A percentile compares a stretch with the other conserved stretches of the same genome.
These are phyloP conservation scores for Rhynchosporium graminicola DNA, from an alignment of 2,329 filamentous ascomycete species.

Conservation along the genomic window DNA sequence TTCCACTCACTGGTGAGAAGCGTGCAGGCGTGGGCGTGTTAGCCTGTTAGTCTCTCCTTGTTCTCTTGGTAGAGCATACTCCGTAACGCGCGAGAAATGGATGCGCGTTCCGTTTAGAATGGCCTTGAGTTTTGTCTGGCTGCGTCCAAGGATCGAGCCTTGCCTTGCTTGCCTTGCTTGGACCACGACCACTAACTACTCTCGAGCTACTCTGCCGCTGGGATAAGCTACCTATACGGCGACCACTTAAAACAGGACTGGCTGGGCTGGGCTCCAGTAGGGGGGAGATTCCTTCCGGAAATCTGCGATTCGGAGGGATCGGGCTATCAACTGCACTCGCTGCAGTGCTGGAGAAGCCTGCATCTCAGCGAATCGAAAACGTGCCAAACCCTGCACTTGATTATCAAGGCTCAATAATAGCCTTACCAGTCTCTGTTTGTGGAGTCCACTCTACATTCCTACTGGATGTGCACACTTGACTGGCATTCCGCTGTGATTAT, in stretches of 20 bases:
- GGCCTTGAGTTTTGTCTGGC: constrained; percentile 11
- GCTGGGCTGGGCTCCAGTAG: constrained; percentile 3
- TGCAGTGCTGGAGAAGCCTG: constrained; percentile 7
- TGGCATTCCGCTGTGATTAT: constrained; percentile 22
- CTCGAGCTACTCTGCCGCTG: background rate
- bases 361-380: constrained; percentile 22
- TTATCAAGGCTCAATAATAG: background rate
- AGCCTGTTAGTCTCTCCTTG: constrained; percentile 9
- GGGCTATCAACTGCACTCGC: background rate
- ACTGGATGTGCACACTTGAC: constrained; percentile 17
- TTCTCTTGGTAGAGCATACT: constrained; percentile 22
- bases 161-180: constrained; percentile 24
- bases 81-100: constrained; percentile 27
- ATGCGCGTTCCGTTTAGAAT: constrained; percentile 33
- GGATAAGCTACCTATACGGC: too few relatives aligned
- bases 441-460: background rate
- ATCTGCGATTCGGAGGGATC: constrained; percentile 4
- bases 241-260: too few relatives aligned
- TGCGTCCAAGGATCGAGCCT: constrained; percentile 14
- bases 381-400: background rate
- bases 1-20: background rate
- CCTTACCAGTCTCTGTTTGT: background rate
- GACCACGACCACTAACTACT: constrained; percentile 8
- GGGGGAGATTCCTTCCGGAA: background rate
- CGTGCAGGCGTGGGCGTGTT: background rate